Evolutionary conservation across 2,329 filamentous ascomycete genomes (phyloP).

Genomic region (Alternaria incomplexa): DNA sequence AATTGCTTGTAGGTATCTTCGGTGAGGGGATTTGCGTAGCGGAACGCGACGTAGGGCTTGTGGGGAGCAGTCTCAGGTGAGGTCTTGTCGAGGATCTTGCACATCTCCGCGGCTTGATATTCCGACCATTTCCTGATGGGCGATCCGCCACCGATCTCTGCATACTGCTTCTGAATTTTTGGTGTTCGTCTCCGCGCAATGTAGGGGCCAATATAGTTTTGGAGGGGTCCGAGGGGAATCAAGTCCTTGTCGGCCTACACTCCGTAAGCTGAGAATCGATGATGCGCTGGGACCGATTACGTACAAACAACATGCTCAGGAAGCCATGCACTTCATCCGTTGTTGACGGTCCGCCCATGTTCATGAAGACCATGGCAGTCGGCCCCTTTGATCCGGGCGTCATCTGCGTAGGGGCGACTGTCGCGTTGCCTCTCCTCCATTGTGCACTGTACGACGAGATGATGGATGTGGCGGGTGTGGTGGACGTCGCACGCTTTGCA

Average conservation of each 20-base stretch:
- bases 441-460: constrained; percentile 41
- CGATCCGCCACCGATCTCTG: constrained; percentile 94
- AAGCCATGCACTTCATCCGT: constrained; percentile 89
- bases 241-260: constrained; percentile 84
- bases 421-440: constrained; percentile 47
- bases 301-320: constrained; percentile 87
- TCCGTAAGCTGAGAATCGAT: constrained; percentile 20
- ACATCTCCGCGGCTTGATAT: constrained; percentile 92
- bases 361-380: constrained; percentile 98
- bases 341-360: constrained; percentile 96
- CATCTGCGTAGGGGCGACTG: constrained; percentile 77
- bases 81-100: constrained; percentile 90
- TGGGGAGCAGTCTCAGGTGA: constrained; percentile 94
- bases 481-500: constrained; percentile 40
- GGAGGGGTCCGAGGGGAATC: constrained; percentile 91
- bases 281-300: constrained; percentile 39
- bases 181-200: constrained; percentile 88
- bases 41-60: constrained; percentile 96
- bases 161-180: constrained; percentile 96
- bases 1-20: constrained; percentile 89
- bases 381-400: constrained; percentile 74
- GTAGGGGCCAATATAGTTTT: constrained; percentile 86
- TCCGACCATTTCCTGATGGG: constrained; percentile 99
- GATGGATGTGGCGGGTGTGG: constrained; percentile 34
- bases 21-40: constrained; percentile 91